Evolutionary conservation across 306 rosid genomes (phyloP), one percentile per base, ranked within the genome.

Genomic region (Cucumis melo): DNA sequence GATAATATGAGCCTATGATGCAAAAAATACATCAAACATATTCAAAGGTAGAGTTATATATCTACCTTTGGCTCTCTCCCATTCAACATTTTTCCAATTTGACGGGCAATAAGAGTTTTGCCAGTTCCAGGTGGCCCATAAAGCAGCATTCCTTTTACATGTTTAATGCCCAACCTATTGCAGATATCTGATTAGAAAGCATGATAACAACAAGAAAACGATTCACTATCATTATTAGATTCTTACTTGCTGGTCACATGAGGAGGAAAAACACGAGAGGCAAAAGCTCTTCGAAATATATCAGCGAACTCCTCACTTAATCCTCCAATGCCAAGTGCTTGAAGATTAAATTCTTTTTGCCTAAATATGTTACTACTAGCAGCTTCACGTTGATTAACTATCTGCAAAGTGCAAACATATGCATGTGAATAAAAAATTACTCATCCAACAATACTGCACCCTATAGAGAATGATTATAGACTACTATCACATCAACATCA

Each of bases 91-190:
- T 90, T 92, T 81, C 99, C 99, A 82, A 95, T 95, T 92, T 95
- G 99, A 67, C 99, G 96, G 29, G 99, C 99, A 88, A 95, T 95
- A 63, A 95, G 99, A 79, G 99, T 94, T 84, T 94, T 94, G 68
- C 99, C 99, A 77, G 99, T 94, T 75, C 99, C 99, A 89, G 99
- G 99, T 57, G 99, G 99, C 61, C 99, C 99, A 88, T 81, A 87
- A 74, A 94, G 95, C 79, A 94, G 88, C 98, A 92, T 95, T 54
- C 99, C 99, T 82, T 95, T 95, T 65, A 95, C 99, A 80, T 92
- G 99, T 86, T 95, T 90, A 81, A 95, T 92, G 77, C 99, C 99
- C 88, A 95, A 82, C 86, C 99, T 95, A 75, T 82, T 78, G 86
- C 80, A 86, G 36, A n/a, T 53, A 77, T 78, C 77, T 84, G 76